These are phyloP conservation scores for Vicia faba DNA, from an alignment of 306 rosid species.

Conservation along the genomic window DNA sequence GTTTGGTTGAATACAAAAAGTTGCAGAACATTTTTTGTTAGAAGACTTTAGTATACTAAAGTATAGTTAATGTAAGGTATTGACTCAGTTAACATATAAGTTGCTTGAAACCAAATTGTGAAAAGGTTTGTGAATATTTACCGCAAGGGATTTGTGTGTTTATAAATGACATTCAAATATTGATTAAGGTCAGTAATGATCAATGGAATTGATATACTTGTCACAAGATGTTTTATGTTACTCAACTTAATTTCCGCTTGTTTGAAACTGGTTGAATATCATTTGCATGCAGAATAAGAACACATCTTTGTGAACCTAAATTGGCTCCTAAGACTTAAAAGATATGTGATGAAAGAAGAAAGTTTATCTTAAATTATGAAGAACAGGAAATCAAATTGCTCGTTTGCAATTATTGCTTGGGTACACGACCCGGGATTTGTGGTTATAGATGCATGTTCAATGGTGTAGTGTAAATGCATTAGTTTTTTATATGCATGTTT, in stretches of 20 bases:
- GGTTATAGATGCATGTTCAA: conserved; percentile 19
- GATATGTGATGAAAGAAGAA: conserved; percentile 24
- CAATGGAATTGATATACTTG: conserved; percentile 12
- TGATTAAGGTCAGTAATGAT: conserved; percentile 11
- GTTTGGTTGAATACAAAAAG: conserved; percentile 6
- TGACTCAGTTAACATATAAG: neutral
- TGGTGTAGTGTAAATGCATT: neutral
- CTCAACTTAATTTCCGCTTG: neutral
- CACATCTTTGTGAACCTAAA: neutral
- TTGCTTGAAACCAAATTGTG: conserved; percentile 12
- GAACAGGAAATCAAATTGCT: neutral
- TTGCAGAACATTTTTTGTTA: neutral
- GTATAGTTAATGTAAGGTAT: conserved; percentile 15
- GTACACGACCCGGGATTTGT: neutral
- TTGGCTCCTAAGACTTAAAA: conserved; percentile 4
- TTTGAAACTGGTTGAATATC: conserved; percentile 21
- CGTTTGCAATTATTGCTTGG: conserved; percentile 2
- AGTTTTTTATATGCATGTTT: conserved; percentile 20
- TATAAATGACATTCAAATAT: conserved; percentile 12
- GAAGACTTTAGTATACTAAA: conserved; percentile 4
- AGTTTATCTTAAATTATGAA: conserved; percentile 7
- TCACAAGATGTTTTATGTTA: neutral
- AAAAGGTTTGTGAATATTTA: conserved; percentile 26
- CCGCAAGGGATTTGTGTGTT: neutral
- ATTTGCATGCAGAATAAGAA: conserved; percentile 9